Percentiles rank a stretch among this genome's conserved stretches.
Evolutionary conservation across 2,329 filamentous ascomycete species (phyloP).

Genomic region (Hypoxylon rubiginosum): DNA sequence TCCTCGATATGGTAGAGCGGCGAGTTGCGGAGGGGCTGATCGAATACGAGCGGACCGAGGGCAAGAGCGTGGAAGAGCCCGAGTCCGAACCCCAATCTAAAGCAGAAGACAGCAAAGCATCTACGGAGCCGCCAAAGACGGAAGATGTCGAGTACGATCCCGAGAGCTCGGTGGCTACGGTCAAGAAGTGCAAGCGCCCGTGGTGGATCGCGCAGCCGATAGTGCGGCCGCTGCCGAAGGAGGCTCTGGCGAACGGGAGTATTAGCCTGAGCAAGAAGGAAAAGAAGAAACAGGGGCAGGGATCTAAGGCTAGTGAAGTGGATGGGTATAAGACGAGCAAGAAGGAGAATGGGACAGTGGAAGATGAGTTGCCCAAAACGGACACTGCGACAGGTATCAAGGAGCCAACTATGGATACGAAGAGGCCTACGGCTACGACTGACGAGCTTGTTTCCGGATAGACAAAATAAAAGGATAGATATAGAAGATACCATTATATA

Average conservation of each 20-base stretch:
- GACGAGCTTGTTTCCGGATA: constrained; percentile 50
- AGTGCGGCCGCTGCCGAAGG: constrained; percentile 85
- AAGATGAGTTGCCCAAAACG: constrained; percentile 42
- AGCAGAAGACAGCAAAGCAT: constrained; percentile 15
- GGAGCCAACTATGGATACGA: constrained; percentile 45
- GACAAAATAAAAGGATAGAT: constrained; percentile 9
- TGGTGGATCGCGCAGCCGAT: constrained; percentile 95
- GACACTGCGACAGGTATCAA: constrained; percentile 44
- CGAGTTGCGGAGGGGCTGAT: constrained; percentile 79
- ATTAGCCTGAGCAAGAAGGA: constrained; percentile 81
- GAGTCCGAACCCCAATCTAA: constrained; percentile 43
- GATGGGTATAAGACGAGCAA: constrained; percentile 15
- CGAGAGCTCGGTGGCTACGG: constrained; percentile 74
- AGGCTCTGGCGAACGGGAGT: constrained; percentile 86
- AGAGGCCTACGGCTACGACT: constrained; percentile 35
- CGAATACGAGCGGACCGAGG: constrained; percentile 71
- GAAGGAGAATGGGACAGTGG: constrained; percentile 17
- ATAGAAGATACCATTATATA: constrained; percentile 11
- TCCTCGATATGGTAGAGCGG: constrained; percentile 80
- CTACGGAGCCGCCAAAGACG: constrained; percentile 37
- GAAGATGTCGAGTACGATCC: constrained; percentile 55
- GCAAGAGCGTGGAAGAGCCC: constrained; percentile 61
- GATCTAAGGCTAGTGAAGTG: constrained; percentile 41
- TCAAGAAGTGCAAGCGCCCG: constrained; percentile 81
- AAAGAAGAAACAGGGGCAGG: constrained; percentile 59